Evolutionary conservation across 208 protist genomes (phyloP).

Genomic region (Paratrypanosoma confusum): DNA sequence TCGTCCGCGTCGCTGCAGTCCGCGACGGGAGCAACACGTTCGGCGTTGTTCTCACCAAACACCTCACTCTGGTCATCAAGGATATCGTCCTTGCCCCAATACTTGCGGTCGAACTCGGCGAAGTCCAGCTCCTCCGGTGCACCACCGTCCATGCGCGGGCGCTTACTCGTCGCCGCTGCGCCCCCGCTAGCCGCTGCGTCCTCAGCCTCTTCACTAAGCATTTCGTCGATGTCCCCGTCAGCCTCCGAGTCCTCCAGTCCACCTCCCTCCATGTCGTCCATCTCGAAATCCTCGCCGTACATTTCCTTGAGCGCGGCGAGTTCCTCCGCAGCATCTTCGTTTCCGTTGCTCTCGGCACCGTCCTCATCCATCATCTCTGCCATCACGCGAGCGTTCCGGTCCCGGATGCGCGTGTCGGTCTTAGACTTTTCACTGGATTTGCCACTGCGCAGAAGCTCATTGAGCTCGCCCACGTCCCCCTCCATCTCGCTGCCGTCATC

Average conservation of each 20-base stretch:
- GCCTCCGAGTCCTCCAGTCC: constrained; percentile 18
- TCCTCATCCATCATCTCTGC: constrained; percentile 17
- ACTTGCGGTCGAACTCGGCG: constrained; percentile 23
- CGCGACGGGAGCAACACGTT: neutral
- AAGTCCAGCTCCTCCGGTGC: constrained; percentile 6
- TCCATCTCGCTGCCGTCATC: constrained; percentile 24
- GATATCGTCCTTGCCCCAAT: constrained; percentile 37
- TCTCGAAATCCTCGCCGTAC: constrained; percentile 76
- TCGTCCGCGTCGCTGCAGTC: constrained; percentile 8
- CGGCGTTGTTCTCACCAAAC: constrained; percentile 10
- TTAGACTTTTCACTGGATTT: too few relatives aligned
- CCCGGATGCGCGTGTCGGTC: constrained; percentile 13
- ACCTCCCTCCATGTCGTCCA: constrained; percentile 42
- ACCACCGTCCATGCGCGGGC: constrained; percentile 5
- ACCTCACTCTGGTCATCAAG: constrained; percentile 17
- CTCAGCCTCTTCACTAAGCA: constrained; percentile 47
- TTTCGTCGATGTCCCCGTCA: constrained; percentile 20
- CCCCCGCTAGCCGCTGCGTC: constrained; percentile 42
- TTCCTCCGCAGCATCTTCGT: constrained; percentile 29
- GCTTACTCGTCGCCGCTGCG: constrained; percentile 11
- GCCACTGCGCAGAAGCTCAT: neutral
- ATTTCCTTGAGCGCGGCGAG: constrained; percentile 69
- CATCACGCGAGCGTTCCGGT: constrained; percentile 30
- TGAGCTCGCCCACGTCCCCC: constrained; percentile 3
- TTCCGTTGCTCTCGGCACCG: constrained; percentile 23